A percentile compares a stretch with the other conserved stretches of the same genome.
Evolutionary conservation across 768 basidiomycete species (phyloP).

Genomic region (Tulasnella sp.): DNA sequence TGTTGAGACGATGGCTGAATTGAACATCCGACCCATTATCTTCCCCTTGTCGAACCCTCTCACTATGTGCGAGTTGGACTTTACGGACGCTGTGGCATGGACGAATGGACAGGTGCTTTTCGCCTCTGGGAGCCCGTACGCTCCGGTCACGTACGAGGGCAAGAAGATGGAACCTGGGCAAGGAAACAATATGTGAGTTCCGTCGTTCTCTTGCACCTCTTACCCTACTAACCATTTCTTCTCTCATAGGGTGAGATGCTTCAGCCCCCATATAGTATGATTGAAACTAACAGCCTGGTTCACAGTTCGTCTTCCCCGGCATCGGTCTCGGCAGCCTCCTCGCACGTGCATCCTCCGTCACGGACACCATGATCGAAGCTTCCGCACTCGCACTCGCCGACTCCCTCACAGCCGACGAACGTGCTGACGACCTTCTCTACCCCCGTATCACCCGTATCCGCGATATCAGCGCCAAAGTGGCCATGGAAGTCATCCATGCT

Average conservation of each 20-base stretch:
- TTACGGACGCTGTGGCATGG: constrained; percentile 56
- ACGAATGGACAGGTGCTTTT: constrained; percentile 44
- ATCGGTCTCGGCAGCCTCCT: constrained; percentile 73
- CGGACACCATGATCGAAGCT: constrained; percentile 82
- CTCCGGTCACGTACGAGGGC: constrained; percentile 43
- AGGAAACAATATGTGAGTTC: constrained; percentile 91
- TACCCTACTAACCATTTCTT: background rate
- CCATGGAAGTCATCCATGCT: constrained; percentile 58
- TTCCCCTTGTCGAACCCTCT: constrained; percentile 90
- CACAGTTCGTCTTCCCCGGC: constrained; percentile 28
- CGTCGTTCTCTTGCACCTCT: constrained; percentile 38
- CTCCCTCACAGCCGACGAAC: constrained; percentile 61
- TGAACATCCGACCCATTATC: constrained; percentile 76
- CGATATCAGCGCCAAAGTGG: constrained; percentile 69
- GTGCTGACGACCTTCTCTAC: constrained; percentile 54
- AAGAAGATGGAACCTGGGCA: constrained; percentile 62
- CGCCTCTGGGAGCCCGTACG: constrained; percentile 82
- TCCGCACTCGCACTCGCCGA: constrained; percentile 68
- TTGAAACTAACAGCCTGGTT: background rate
- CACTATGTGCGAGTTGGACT: constrained; percentile 67
- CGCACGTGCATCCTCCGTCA: constrained; percentile 51
- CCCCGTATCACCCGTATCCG: constrained; percentile 71
- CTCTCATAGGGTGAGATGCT: too few relatives aligned
- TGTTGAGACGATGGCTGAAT: constrained; percentile 60
- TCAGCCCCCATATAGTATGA: constrained; percentile 19